A percentile compares a stretch with the other conserved stretches of the same genome.
These are phyloP conservation scores for Eucalyptus rudis DNA, from an alignment of 345 rosid genomes.

Conservation along the genomic window DNA sequence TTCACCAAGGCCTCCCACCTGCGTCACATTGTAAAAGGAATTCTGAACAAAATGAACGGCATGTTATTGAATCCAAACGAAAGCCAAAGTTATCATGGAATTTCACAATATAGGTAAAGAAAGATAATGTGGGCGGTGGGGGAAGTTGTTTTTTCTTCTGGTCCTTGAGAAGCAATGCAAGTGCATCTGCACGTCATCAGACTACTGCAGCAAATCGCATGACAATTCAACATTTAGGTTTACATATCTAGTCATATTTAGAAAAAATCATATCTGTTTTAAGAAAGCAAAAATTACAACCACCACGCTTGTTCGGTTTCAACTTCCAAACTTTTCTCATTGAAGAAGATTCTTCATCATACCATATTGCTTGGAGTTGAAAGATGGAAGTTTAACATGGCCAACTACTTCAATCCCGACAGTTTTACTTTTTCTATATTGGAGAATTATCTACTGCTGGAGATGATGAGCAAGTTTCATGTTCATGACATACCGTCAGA, in stretches of 20 bases:
- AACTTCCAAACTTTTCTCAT: not conserved
- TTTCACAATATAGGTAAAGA: not conserved
- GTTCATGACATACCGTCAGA: not conserved
- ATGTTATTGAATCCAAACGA: not conserved
- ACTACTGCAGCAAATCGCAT: not conserved
- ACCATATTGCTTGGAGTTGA: not conserved
- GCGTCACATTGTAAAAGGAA: not conserved
- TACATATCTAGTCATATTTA: not conserved
- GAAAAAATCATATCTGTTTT: not conserved
- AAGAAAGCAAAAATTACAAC: not conserved
- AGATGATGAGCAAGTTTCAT: not conserved
- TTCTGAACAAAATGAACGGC: not conserved
- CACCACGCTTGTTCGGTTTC: not conserved
- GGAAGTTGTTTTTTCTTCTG: not conserved
- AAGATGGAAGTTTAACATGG: not conserved
- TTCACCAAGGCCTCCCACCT: constrained; percentile 98
- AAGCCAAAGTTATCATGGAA: not conserved
- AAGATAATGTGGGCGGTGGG: not conserved
- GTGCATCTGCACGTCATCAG: not conserved
- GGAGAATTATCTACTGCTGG: not conserved
- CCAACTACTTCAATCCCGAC: not conserved
- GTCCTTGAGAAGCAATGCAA: not conserved
- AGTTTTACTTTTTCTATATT: not conserved
- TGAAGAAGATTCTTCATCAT: not conserved
- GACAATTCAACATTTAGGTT: not conserved